These are phyloP conservation scores for Henckelia pumila DNA, from an alignment of 257 asterid species.

Conservation along the genomic window DNA sequence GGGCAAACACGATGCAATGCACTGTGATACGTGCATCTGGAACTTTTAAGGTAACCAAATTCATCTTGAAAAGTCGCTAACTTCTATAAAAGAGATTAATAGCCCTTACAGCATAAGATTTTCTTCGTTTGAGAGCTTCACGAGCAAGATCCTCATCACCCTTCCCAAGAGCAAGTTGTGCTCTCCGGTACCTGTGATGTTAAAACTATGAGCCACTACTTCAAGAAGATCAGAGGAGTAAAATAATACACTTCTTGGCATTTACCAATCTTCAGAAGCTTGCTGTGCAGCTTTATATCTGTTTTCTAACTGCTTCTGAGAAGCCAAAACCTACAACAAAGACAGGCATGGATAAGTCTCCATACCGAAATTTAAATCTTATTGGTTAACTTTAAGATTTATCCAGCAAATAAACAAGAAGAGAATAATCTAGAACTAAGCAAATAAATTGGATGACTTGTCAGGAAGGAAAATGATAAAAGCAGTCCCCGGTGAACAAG, in stretches of 20 bases:
- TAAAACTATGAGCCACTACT: constrained; percentile 23
- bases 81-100: constrained; percentile 1
- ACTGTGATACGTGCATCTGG: constrained; percentile 11
- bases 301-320: constrained; percentile 92
- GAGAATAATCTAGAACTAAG: background rate
- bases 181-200: constrained; percentile 83
- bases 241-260: constrained; percentile 17
- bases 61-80: constrained; percentile 10
- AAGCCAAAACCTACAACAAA: constrained; percentile 77
- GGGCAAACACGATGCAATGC: constrained; percentile 16
- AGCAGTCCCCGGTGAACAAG: background rate
- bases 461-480: background rate
- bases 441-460: background rate
- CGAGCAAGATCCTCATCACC: constrained; percentile 99
- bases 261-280: constrained; percentile 95
- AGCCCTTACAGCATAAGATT: constrained; percentile 75
- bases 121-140: constrained; percentile 95
- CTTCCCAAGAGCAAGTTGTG: constrained; percentile 90
- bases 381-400: background rate
- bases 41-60: constrained; percentile 17
- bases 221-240: constrained; percentile 22
- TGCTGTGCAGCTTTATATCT: constrained; percentile 81
- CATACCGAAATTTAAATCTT: constrained; percentile 13
- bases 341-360: constrained; percentile 22
- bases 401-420: background rate